These are phyloP conservation scores for Mariannaea sp. DNA, from an alignment of 2,329 filamentous ascomycete species.

Conservation along the genomic window DNA sequence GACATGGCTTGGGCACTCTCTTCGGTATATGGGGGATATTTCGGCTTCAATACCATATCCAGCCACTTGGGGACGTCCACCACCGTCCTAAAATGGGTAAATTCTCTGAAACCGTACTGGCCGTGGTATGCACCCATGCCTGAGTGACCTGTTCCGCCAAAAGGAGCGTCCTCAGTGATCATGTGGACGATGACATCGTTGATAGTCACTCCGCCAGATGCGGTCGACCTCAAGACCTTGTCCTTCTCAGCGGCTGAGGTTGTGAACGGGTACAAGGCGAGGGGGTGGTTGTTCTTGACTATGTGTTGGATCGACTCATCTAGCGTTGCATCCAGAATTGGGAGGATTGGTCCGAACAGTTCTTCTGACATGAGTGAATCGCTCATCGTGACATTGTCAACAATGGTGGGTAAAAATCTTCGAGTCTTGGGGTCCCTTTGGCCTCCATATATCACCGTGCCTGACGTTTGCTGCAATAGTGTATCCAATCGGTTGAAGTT, in stretches of 20 bases:
- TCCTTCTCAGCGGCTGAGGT: neutral
- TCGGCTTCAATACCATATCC: conserved; percentile 23
- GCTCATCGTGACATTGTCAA: conserved; percentile 40
- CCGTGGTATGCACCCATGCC: conserved; percentile 52
- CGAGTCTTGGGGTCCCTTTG: conserved; percentile 36
- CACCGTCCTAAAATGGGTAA: conserved; percentile 36
- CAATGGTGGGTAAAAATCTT: conserved; percentile 46
- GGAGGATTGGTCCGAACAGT: conserved; percentile 49
- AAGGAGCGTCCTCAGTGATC: conserved; percentile 42
- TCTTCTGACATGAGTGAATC: conserved; percentile 6
- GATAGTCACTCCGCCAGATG: neutral
- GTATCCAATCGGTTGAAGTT: conserved; percentile 48
- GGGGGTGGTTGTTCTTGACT: conserved; percentile 39
- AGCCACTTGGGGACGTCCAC: conserved; percentile 22
- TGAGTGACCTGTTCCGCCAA: conserved; percentile 51
- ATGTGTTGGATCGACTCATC: conserved; percentile 41
- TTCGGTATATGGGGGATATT: conserved; percentile 31
- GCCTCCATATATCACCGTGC: conserved; percentile 45
- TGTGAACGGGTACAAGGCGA: conserved; percentile 23
- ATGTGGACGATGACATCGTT: neutral
- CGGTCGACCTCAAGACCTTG: neutral
- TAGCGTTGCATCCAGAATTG: conserved; percentile 43
- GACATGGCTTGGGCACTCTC: conserved; percentile 20
- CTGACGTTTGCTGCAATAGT: conserved; percentile 44
- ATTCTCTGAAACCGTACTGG: conserved; percentile 45